Evolutionary conservation across 2,329 filamentous ascomycete species (phyloP), one percentile per base, ranked within the genome.

Genomic region (Pseudovirgaria hyperparasitica): DNA sequence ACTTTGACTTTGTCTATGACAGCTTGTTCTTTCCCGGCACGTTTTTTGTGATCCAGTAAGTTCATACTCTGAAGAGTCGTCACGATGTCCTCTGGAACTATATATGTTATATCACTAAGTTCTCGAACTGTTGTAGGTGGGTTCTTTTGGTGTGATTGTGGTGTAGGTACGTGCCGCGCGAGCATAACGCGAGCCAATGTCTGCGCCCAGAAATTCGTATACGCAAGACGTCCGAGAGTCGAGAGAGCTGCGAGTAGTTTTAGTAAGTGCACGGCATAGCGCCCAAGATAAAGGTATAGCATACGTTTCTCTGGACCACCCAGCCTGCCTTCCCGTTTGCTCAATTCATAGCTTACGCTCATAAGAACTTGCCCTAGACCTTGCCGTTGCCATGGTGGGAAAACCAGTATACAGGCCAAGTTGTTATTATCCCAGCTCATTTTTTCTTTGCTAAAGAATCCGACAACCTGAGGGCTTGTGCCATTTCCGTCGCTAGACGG

Each of bases 391-490:
- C 87, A 96, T 0, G 90, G 90, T 2, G 90, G 90, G 46, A 96
- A 96, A 10, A 96, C 71, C 5, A 96, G 65, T 41, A 98, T 98
- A 50, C 90, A 98, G 1, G 90, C 90, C 5, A 98, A 67, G 40
- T 96, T 98, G 55, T 98, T 96, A 45, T 87, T 86, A 46, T 98
- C 90, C 87, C 90, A 98, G 4, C 84, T 93, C 65, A 94, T 80
- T 53, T 96, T 96, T 55, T 98, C 90, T 51, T 98, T 96, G 37
- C 82, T 92, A 61, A 96, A 98, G 66, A 96, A 96, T n/a, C 90
- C 90, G 1, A 87, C 72, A 16, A 94, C 76, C 45, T 77, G 72
- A 17, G 17, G 31, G 13, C 15, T 15, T 6, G 14, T 17, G 18
- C 19, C 23, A 4, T 34, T 27, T 3, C 22, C 13, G 5, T 22